Evolutionary conservation across 768 basidiomycete species (phyloP).

Genomic region (Neoboletus brunneissimus): DNA sequence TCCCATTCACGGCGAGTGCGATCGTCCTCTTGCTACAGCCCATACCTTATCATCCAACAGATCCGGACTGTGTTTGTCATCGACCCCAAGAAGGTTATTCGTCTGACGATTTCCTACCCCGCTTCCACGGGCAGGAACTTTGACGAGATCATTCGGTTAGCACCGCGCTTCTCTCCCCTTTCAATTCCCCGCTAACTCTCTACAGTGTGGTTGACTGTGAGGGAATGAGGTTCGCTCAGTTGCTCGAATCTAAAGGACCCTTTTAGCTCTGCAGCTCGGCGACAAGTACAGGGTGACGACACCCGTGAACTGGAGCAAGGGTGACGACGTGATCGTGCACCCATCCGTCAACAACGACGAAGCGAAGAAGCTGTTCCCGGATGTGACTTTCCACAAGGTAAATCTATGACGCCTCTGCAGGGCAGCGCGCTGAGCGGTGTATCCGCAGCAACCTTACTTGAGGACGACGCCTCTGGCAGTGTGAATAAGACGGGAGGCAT

Average conservation of each 20-base stretch:
- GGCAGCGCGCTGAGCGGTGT: background rate
- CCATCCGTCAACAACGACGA: constrained; percentile 81
- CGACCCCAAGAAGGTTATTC: constrained; percentile 94
- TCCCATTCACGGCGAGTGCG: constrained; percentile 80
- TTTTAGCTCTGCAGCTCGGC: constrained; percentile 78
- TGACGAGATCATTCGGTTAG: constrained; percentile 59
- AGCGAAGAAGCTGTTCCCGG: constrained; percentile 88
- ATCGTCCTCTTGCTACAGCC: background rate
- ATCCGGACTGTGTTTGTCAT: constrained; percentile 97
- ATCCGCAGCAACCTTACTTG: constrained; percentile 68
- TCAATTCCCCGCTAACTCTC: constrained; percentile 5
- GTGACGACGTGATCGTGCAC: constrained; percentile 93
- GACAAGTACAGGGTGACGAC: constrained; percentile 84
- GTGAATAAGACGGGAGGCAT: constrained; percentile 2
- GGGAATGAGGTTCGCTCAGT: constrained; percentile 34
- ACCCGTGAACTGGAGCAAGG: constrained; percentile 93
- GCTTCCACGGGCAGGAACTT: constrained; percentile 97
- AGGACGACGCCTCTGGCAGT: constrained; percentile 65
- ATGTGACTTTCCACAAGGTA: constrained; percentile 77
- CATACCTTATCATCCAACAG: constrained; percentile 34
- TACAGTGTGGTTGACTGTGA: constrained; percentile 70
- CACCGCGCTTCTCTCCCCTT: background rate
- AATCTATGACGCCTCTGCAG: constrained; percentile 6
- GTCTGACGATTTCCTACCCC: constrained; percentile 87
- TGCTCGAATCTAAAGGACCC: constrained; percentile 23